phyloP scores from a whole-genome alignment of 768 basidiomycete genomes.

The Imleria badia region DNA sequence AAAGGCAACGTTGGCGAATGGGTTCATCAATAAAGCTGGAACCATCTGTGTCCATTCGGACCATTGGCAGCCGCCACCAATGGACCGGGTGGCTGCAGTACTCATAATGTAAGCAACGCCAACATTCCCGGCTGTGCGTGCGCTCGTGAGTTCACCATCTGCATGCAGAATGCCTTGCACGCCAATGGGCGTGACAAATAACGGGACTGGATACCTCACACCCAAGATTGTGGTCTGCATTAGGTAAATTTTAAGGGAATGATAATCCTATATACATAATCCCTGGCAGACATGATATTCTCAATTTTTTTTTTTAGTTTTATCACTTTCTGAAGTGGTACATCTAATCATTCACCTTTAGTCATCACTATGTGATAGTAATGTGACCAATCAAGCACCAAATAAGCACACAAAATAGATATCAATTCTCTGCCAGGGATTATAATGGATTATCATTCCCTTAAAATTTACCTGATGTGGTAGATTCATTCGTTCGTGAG shows the following conservation, averaged over 20 bases:
- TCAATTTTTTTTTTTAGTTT: too few relatives aligned
- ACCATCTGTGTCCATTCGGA: constrained; percentile 64
- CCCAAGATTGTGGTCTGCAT: constrained; percentile 78
- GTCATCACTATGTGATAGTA: too few relatives aligned
- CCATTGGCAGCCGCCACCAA: constrained; percentile 79
- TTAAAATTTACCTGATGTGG: too few relatives aligned
- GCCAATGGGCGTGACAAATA: constrained; percentile 74
- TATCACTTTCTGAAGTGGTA: too few relatives aligned
- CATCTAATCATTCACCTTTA: too few relatives aligned
- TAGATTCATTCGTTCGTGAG: not conserved
- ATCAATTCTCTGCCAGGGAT: too few relatives aligned
- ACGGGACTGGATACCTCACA: constrained; percentile 55
- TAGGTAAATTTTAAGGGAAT: too few relatives aligned
- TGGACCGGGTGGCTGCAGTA: constrained; percentile 67
- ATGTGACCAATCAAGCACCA: too few relatives aligned
- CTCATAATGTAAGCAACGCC: constrained; percentile 74
- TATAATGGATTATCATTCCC: too few relatives aligned
- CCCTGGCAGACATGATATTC: too few relatives aligned
- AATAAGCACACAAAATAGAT: too few relatives aligned
- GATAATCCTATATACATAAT: too few relatives aligned
- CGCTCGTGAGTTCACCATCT: constrained; percentile 70
- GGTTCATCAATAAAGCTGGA: constrained; percentile 74
- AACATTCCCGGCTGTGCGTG: constrained; percentile 60
- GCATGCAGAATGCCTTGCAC: constrained; percentile 73
- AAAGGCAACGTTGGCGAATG: not conserved